Evolutionary conservation across 1,139 yeast species (phyloP).

Genomic region (Geotrichum histeridarum): DNA sequence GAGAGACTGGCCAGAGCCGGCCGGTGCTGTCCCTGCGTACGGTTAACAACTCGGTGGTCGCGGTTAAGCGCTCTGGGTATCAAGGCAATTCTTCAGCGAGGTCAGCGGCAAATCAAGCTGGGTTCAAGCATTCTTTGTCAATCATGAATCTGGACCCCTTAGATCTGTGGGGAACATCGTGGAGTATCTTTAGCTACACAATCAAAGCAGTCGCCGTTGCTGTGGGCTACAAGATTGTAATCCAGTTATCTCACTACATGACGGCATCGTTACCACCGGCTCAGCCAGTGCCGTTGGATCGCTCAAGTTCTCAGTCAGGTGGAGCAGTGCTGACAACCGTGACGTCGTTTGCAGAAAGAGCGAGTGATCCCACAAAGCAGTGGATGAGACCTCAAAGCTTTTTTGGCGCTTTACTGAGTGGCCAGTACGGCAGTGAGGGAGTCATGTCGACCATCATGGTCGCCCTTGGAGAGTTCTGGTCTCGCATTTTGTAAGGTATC

Average conservation of each 20-base stretch:
- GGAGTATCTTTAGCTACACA: conserved; percentile 20
- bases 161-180: conserved; percentile 21
- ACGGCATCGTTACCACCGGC: not conserved
- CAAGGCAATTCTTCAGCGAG: not conserved
- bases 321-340: not conserved
- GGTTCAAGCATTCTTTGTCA: conserved; percentile 24
- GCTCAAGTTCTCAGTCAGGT: not conserved
- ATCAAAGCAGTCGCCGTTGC: conserved; percentile 25
- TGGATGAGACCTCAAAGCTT: conserved; percentile 2
- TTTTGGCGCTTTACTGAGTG: conserved; percentile 2
- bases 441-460: not conserved
- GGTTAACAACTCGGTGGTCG: conserved; percentile 20
- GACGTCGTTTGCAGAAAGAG: not conserved
- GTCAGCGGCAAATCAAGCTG: not conserved
- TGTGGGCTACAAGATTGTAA: conserved; percentile 22
- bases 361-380: not conserved
- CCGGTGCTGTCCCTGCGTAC: conserved; percentile 20
- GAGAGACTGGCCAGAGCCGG: not conserved
- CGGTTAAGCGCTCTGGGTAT: not conserved
- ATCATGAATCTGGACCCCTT: conserved; percentile 30
- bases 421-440: not conserved
- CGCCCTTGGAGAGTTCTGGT: not conserved
- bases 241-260: conserved; percentile 6
- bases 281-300: not conserved
- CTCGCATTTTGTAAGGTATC: not conserved